These are phyloP conservation scores for Sporisorium sorghi DNA, from an alignment of 1,284 basidiomycete genomes.

Conservation along the genomic window DNA sequence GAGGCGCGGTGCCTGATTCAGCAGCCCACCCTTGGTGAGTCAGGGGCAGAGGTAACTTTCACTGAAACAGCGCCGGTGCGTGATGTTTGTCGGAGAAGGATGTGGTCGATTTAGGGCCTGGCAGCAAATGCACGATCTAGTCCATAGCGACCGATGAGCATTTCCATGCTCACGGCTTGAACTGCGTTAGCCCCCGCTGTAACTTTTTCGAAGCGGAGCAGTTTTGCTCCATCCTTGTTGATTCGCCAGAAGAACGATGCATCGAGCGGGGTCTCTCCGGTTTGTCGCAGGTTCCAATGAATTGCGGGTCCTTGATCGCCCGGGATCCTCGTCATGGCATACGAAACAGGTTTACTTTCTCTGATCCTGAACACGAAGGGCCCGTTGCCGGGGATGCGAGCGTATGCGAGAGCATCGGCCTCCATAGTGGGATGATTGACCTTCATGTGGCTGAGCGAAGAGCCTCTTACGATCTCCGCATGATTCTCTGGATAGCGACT, in stretches of 20 bases:
- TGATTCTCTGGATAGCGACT: too few species aligned
- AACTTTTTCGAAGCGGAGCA: not conserved
- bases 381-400: not conserved
- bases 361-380: not conserved
- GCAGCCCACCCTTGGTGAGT: too few species aligned
- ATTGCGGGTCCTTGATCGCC: not conserved
- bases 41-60: too few species aligned
- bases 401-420: not conserved
- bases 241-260: not conserved
- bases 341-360: not conserved
- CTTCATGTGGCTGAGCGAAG: too few species aligned
- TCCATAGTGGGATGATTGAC: not conserved
- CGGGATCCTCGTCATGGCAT: not conserved
- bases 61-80: too few species aligned
- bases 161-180: not conserved
- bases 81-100: too few species aligned
- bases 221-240: not conserved
- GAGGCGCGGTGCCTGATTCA: too few species aligned
- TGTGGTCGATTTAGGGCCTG: too few species aligned
- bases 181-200: not conserved
- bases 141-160: too few species aligned
- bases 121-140: too few species aligned
- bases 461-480: too few species aligned
- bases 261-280: not conserved
- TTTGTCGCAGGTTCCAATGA: not conserved